Percentiles rank a stretch among this genome's conserved stretches.
Conservation (phyloP, 768 basidiomycete genomes). For the Nidula microcarpa region DNA sequence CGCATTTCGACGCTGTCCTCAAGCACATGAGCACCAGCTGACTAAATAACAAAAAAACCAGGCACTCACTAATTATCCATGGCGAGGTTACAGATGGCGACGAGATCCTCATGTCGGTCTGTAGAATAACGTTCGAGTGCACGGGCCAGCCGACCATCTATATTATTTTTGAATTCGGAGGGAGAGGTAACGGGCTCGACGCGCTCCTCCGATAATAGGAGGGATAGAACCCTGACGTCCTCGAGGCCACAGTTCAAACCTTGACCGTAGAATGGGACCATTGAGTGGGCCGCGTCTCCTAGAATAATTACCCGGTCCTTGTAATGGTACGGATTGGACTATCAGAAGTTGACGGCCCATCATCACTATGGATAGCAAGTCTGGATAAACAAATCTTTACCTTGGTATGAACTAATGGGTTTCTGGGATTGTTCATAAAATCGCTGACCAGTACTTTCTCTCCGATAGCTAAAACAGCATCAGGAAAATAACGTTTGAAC, state of each 20-base stretch:
- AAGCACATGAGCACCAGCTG: slow-evolving; percentile 14
- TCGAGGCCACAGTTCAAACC: slow-evolving; percentile 97
- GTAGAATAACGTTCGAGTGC: slow-evolving; percentile 80
- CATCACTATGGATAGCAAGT: background rate
- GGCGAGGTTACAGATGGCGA: slow-evolving; percentile 88
- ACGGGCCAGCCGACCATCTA: slow-evolving; percentile 53
- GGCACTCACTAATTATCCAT: slow-evolving; percentile 92
- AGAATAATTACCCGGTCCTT: slow-evolving; percentile 82
- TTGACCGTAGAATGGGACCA: slow-evolving; percentile 99
- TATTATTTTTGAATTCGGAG: slow-evolving; percentile 22
- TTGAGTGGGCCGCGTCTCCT: slow-evolving; percentile 95
- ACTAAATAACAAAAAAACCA: slow-evolving; percentile 7
- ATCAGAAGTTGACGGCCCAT: slow-evolving; percentile 5
- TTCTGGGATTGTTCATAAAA: slow-evolving; percentile 82
- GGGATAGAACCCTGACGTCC: slow-evolving; percentile 87
- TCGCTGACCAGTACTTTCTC: slow-evolving; percentile 72
- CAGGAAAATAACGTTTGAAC: slow-evolving; percentile 84
- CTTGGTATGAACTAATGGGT: slow-evolving; percentile 89
- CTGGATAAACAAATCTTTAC: slow-evolving; percentile 38
- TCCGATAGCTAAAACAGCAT: slow-evolving; percentile 84
- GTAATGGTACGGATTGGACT: slow-evolving; percentile 91
- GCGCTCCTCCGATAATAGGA: slow-evolving; percentile 67
- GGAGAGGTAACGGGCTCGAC: slow-evolving; percentile 47
- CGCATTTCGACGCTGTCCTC: slow-evolving; percentile 85
- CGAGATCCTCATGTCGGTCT: slow-evolving; percentile 80